Evolutionary conservation across 805 yeast genomes (phyloP), one percentile per base, ranked within the genome.

Genomic region (Candida sakaeoensis): DNA sequence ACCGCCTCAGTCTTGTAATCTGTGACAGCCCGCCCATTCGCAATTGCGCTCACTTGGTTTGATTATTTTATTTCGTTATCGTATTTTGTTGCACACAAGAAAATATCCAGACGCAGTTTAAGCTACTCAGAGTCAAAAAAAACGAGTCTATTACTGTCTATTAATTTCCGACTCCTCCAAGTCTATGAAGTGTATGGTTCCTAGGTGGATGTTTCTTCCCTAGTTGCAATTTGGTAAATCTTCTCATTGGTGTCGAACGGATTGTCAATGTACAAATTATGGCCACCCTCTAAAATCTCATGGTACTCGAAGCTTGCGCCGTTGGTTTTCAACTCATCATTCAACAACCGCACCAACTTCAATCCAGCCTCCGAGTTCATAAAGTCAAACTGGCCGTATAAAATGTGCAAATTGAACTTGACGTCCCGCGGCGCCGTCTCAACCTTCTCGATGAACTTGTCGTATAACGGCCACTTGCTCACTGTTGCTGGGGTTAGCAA

Each of bases 351-450:
- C n/a, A 53, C 59, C 38, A 69, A 46, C 32, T 54, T 60, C 15
- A 47, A 40, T 4, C 84, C 84, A 0, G 83, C 82, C 29, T 65
- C 69, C 1, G 70, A 58, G 51, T 79, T 72, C 93, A 84, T 85
- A 70, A 85, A 85, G 53, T 85, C 95, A 46, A 68, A 76, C 46
- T 80, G 75, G 0, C 93, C 95, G 55, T 83, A 85, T 7, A 75
- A 51, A 57, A 79, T 63, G 48, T 78, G 55, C 2, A 73, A 63
- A 32, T 65, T 58, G 37, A 65, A 63, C 3, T 38, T 35, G 39
- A 48, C 38, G 4, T 32, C 18, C 17, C 41, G 29, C 14, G 40
- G 33, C 4, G 42, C 22, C 2, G 55, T 49, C 5, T 63, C 51
- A 9, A 48, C 42, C 15, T 71, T 57, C 10, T 54, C 48, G 7